Conservation (phyloP, 140 eudicot species). For the Senecio squalidus region DNA sequence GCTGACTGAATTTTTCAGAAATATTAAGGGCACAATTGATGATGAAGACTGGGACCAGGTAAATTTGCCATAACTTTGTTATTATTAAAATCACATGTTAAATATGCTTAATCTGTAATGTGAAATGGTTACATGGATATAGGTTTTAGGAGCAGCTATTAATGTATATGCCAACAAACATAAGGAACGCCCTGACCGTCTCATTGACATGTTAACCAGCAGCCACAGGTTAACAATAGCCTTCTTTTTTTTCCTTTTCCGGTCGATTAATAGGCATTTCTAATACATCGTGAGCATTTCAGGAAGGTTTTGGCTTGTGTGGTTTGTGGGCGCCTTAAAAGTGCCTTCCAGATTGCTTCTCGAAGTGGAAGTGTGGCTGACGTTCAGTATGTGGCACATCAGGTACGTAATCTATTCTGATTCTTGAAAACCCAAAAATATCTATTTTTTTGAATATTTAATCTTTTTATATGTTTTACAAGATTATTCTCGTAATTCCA, state of each 20-base stretch:
- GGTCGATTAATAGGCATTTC: background rate
- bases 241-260: background rate
- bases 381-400: constrained; percentile 99
- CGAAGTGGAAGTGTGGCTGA: constrained; percentile 98
- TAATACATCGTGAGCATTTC: constrained; percentile 27
- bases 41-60: constrained; percentile 99
- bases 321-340: constrained; percentile 96
- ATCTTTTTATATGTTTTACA: too few species aligned
- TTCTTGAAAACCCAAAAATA: background rate
- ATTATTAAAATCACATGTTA: too few species aligned
- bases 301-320: constrained; percentile 99
- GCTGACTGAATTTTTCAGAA: constrained; percentile 87
- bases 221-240: constrained; percentile 70
- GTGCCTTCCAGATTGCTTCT: constrained; percentile 98
- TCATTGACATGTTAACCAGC: constrained; percentile 96
- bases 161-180: constrained; percentile 97
- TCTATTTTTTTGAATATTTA: too few species aligned
- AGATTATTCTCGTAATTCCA: too few species aligned
- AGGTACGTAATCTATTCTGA: constrained; percentile 37
- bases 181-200: constrained; percentile 99
- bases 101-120: background rate
- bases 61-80: constrained; percentile 6
- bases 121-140: constrained; percentile 13
- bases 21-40: constrained; percentile 90
- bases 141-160: constrained; percentile 98